phyloP scores from a whole-genome alignment of 768 basidiomycete genomes.

The Lactarius sp. region DNA sequence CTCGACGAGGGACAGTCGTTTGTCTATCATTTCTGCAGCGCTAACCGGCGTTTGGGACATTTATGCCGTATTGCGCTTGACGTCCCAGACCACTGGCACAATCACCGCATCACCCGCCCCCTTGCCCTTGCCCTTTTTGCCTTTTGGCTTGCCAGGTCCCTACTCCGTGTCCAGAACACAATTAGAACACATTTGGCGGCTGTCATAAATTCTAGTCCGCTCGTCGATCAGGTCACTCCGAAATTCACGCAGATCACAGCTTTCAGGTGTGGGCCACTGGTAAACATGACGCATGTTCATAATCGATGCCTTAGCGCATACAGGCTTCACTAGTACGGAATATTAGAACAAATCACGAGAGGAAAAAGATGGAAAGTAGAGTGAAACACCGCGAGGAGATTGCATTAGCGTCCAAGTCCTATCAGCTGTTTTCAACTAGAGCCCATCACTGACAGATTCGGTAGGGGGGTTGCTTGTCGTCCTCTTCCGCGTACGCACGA shows the following conservation, averaged over 20 bases:
- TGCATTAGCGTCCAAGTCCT: not conserved
- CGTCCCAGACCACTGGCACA: not conserved
- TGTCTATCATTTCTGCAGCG: too few species aligned
- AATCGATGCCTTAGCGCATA: conserved; percentile 9
- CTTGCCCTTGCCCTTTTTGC: not conserved
- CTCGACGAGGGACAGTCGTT: too few species aligned
- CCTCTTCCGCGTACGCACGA: conserved; percentile 61
- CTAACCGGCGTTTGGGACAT: too few species aligned
- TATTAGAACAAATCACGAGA: conserved; percentile 19
- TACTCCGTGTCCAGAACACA: not conserved
- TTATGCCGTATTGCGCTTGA: not conserved
- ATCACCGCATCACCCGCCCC: not conserved
- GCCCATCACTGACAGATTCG: not conserved
- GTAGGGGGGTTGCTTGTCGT: conserved; percentile 6
- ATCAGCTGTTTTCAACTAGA: conserved; percentile 2
- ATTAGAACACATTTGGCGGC: not conserved
- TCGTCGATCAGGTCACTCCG: not conserved
- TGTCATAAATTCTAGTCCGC: not conserved
- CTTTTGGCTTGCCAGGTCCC: not conserved
- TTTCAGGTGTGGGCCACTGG: not conserved
- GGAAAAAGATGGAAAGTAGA: conserved; percentile 4
- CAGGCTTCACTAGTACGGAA: conserved; percentile 20
- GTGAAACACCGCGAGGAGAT: conserved; percentile 18
- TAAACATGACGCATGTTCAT: conserved; percentile 7
- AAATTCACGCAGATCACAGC: not conserved